phyloP scores from a whole-genome alignment of 2,329 filamentous ascomycete genomes.

The Cryphonectria japonica region DNA sequence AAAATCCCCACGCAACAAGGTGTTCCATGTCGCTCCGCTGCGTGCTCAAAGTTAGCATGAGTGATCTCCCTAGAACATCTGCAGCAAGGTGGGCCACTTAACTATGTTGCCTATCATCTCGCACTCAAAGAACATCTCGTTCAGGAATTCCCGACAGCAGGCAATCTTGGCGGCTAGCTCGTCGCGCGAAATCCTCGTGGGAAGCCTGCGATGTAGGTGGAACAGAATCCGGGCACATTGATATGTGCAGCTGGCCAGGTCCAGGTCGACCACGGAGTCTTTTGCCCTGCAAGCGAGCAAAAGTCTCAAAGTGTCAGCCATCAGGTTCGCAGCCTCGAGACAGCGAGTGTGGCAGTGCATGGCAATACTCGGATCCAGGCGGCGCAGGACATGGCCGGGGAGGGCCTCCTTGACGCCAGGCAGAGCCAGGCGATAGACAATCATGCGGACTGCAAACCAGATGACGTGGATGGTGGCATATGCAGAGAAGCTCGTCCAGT shows the following conservation, averaged over 20 bases:
- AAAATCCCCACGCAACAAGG: background rate
- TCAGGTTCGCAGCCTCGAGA: background rate
- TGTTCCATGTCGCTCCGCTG: background rate
- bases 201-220: background rate
- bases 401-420: background rate
- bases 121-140: background rate
- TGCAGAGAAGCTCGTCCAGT: background rate
- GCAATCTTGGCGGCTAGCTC: background rate
- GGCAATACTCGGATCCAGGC: background rate
- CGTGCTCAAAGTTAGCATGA: background rate
- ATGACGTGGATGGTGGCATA: background rate
- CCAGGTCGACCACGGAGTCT: background rate
- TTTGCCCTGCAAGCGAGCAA: background rate
- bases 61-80: background rate
- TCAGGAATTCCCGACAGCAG: background rate
- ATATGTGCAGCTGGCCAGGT: background rate
- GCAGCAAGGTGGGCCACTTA: background rate
- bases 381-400: background rate
- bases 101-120: background rate
- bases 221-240: background rate
- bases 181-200: background rate
- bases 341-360: background rate
- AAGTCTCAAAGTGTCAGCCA: background rate
- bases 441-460: background rate
- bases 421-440: background rate